Evolutionary conservation across 2,329 filamentous ascomycete genomes (phyloP), one percentile per base, ranked within the genome.

Genomic region (Aureobasidium sp.): DNA sequence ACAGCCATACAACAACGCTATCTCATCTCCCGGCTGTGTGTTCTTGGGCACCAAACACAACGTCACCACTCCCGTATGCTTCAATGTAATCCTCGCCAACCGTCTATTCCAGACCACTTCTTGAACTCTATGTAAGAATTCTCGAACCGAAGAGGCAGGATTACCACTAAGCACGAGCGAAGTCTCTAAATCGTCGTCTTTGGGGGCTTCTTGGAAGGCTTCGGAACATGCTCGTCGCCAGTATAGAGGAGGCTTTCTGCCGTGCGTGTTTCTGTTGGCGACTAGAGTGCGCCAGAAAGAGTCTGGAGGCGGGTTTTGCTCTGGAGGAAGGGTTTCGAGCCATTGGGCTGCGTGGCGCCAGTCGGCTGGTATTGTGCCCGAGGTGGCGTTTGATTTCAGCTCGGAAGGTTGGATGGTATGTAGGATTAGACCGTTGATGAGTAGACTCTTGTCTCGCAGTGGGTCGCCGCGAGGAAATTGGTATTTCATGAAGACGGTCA

Each of bases 251-350:
- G 62, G 46, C 3, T 44, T 60, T 17, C 48, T 20, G 32, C 55
- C 48, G 20, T 60, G 32, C 2, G 44, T 50, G 24, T 56, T 52
- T 32, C 62, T 48, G 51, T 63, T 50, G 12, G 41, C 62, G 41
- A 63, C 62, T 1, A 63, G 39, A 2, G 62, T 63, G 44, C 62
- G 53, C 62, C 62, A 63, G 39, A 63, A 63, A 3, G 29, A 46
- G 2, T 63, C 62, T 12, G 62, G 62, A n/a, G 62, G 62, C 34
- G 27, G 47, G 9, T 47, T 32, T 26, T 34, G 48, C 17, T 52
- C 48, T 1, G 48, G 32, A 6, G 48, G 48, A 5, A 34, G 10
- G 27, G 51, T 32, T 12, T 59, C 29, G n/a, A 39, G 52, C 61
- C 61, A 63, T 17, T 47, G 41, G 8, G 44, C 52, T 17, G 41